Evolutionary conservation across 1,139 yeast genomes (phyloP).

Genomic region (Suhomyces ambrosiae): DNA sequence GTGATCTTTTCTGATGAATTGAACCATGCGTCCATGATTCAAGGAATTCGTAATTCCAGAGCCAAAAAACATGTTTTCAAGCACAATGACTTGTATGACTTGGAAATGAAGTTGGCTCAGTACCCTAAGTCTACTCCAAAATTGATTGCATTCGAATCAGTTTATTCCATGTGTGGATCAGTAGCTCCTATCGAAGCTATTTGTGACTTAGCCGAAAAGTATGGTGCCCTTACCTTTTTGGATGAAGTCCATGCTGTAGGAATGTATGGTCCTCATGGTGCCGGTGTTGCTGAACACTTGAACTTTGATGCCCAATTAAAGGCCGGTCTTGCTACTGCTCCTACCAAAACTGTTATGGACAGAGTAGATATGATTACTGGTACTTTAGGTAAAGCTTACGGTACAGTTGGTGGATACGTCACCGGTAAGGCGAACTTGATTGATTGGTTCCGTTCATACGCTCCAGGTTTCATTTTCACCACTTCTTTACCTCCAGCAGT

Average conservation of each 20-base stretch:
- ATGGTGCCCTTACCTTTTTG: conserved; percentile 93
- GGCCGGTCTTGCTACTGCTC: conserved; percentile 60
- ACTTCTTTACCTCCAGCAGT: conserved; percentile 96
- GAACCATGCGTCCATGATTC: conserved; percentile 98
- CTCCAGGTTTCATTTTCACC: conserved; percentile 97
- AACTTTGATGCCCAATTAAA: conserved; percentile 81
- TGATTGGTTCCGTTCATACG: conserved; percentile 95
- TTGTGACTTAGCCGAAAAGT: conserved; percentile 94
- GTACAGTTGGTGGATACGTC: conserved; percentile 96
- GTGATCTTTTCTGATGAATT: conserved; percentile 90
- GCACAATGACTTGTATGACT: conserved; percentile 83
- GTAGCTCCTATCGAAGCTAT: conserved; percentile 91
- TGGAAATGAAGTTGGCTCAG: conserved; percentile 74
- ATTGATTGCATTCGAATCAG: conserved; percentile 94
- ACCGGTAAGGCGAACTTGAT: conserved; percentile 83
- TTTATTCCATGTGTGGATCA: conserved; percentile 98
- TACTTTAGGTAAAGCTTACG: conserved; percentile 95
- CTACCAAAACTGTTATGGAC: conserved; percentile 66
- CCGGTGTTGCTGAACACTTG: conserved; percentile 97
- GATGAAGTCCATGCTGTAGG: conserved; percentile 99
- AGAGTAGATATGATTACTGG: conserved; percentile 96
- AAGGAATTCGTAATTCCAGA: conserved; percentile 89
- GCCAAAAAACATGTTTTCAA: conserved; percentile 87
- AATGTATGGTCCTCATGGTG: conserved; percentile 98
- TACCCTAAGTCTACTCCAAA: conserved; percentile 88